Evolutionary conservation across 2,329 filamentous ascomycete genomes (phyloP), one percentile per base, ranked within the genome.

Genomic region (Neonectria hederae): DNA sequence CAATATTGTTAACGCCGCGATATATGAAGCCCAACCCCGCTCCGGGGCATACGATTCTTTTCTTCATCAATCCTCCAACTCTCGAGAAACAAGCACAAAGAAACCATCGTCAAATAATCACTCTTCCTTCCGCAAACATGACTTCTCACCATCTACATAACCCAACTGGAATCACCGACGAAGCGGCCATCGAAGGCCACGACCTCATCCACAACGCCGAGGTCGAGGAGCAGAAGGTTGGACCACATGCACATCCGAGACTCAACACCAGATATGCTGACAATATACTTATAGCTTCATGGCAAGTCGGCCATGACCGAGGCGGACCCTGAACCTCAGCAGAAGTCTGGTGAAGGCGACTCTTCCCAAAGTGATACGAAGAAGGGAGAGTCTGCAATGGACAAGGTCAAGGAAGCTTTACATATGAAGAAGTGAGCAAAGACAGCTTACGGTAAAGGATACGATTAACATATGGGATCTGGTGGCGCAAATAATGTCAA

Each of bases 161-260:
- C 9, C 54, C 74, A 0, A 68, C 64, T 14, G 74, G 74, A 21
- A 70, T 76, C 48, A 62, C 71, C 0, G 76, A 78, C 42, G 75
- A 77, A 66, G 73, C 70, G 24, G 77, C 76, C 17, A 55, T 74
- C 7, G 76, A 77, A 57, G 62, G 63, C 7, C 77, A 79, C 49
- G 77, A 79, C 19, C 70, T 79, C 48, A 79, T 79, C 19, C 76
- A 78, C 53, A 58, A 70, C 4, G 77, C 76, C 30, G 77, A 79
- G 54, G n/a, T 71, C 0, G 76, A 78, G 49, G 76, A 78, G 55
- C 76, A 78, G 54, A 71, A 69, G 57, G 75, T 75, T 30, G 14
- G 66, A 52, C 2, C 8, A 42, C 30, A 38, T 22, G 5, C 32
- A 3, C 5, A 7, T 7, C 14, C 28, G 22, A 35, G 17, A 14